A percentile compares a stretch with the other conserved stretches of the same genome.
These are phyloP conservation scores for Udeniomyces megalosporus DNA, from an alignment of 768 basidiomycete genomes.

Conservation along the genomic window DNA sequence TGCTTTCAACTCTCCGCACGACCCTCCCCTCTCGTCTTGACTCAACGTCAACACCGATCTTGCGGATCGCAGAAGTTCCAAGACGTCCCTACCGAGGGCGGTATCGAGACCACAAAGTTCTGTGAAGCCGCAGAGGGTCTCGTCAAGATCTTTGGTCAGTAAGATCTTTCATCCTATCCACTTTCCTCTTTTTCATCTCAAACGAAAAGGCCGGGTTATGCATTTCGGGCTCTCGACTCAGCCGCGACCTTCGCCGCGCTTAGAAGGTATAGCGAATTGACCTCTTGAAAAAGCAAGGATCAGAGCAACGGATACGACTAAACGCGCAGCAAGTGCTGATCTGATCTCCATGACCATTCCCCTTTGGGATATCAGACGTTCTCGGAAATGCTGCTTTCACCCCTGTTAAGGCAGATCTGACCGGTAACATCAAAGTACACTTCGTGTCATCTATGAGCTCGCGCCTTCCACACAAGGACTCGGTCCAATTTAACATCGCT, in stretches of 20 bases:
- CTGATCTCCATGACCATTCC: not conserved
- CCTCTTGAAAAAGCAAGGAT: no score
- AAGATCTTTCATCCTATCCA: no score
- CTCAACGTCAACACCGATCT: no score
- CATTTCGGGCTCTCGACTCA: not conserved
- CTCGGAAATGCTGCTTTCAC: slow-evolving; percentile 70
- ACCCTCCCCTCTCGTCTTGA: not conserved
- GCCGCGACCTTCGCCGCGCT: no score
- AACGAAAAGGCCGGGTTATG: not conserved
- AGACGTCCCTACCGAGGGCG: slow-evolving; percentile 70
- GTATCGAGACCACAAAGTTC: slow-evolving; percentile 76
- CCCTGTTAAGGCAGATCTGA: slow-evolving; percentile 70
- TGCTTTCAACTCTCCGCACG: no score
- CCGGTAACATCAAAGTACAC: slow-evolving; percentile 72
- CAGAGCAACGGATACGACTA: no score
- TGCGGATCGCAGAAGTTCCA: slow-evolving; percentile 66
- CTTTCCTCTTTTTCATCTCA: no score
- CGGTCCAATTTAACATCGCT: not conserved
- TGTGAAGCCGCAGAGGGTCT: slow-evolving; percentile 77
- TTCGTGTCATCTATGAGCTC: not conserved
- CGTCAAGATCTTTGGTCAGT: slow-evolving; percentile 73
- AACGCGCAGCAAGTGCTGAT: not conserved
- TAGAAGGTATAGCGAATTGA: no score
- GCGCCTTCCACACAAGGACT: not conserved
- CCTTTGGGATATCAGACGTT: no score